Percentiles rank a stretch among this genome's conserved stretches.
Evolutionary conservation across 208 protist genomes (phyloP).

Genomic region (Crithidia fasciculata): DNA sequence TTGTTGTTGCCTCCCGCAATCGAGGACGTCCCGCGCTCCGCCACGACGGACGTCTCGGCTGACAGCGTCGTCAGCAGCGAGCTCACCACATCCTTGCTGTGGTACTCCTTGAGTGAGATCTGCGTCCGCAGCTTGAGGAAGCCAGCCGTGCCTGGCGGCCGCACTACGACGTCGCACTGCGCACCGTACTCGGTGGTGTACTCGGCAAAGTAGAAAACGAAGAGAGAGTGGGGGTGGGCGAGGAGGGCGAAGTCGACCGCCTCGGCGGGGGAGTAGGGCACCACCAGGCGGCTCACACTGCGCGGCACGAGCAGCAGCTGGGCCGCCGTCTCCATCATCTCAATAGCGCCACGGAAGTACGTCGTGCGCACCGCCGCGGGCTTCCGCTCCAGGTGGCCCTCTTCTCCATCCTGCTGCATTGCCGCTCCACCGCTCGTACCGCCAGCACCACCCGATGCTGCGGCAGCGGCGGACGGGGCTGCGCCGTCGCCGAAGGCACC

Average conservation of each 20-base stretch:
- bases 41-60: slow-evolving; percentile 19
- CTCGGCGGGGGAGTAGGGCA: slow-evolving; percentile 80
- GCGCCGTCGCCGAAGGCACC: background rate
- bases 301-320: slow-evolving; percentile 57
- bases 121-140: slow-evolving; percentile 75
- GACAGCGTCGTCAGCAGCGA: slow-evolving; percentile 21
- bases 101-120: slow-evolving; percentile 64
- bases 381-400: slow-evolving; percentile 25
- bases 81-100: slow-evolving; percentile 34
- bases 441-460: background rate
- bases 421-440: background rate
- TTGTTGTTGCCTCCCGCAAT: too few species aligned
- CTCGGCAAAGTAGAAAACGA: slow-evolving; percentile 92
- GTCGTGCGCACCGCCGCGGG: slow-evolving; percentile 56
- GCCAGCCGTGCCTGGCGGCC: slow-evolving; percentile 50
- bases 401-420: slow-evolving; percentile 3
- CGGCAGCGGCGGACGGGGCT: background rate
- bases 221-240: slow-evolving; percentile 68
- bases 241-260: slow-evolving; percentile 82
- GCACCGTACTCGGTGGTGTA: slow-evolving; percentile 70
- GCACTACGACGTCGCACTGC: slow-evolving; percentile 75
- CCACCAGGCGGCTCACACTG: slow-evolving; percentile 35
- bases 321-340: slow-evolving; percentile 74
- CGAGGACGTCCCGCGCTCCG: background rate
- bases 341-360: slow-evolving; percentile 64